phyloP scores from a whole-genome alignment of 2,329 filamentous ascomycete species.

The Claviceps sp. region DNA sequence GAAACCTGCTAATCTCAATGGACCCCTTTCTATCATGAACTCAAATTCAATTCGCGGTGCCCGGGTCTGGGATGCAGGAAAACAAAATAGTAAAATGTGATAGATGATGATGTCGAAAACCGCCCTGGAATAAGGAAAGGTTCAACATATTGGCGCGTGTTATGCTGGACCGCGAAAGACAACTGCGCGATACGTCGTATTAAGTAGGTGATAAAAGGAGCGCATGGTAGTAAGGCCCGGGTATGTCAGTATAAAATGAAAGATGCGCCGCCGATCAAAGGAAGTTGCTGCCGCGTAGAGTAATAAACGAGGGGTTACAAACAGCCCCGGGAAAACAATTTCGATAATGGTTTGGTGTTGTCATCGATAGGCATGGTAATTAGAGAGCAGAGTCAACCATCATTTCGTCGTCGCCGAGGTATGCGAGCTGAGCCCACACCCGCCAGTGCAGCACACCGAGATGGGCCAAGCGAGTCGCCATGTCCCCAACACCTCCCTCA shows the following conservation, averaged over 20 bases:
- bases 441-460: conserved; percentile 80
- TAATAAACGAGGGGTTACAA: too few species aligned
- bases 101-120: neutral
- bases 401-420: conserved; percentile 32
- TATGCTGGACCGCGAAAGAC: too few species aligned
- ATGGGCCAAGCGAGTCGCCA: conserved; percentile 69
- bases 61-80: neutral
- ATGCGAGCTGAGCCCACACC: conserved; percentile 69
- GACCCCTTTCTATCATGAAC: neutral
- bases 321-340: neutral
- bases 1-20: neutral
- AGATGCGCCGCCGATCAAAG: neutral
- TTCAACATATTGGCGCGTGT: neutral
- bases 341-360: neutral
- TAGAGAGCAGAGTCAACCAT: conserved; percentile 15
- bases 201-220: neutral
- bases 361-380: neutral
- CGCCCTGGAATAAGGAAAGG: neutral
- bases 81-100: neutral
- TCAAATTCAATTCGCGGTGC: neutral
- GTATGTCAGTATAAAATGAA: neutral
- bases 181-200: too few species aligned
- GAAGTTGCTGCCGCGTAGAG: too few species aligned
- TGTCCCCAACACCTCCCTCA: conserved; percentile 45
- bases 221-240: neutral